These are phyloP conservation scores for Botrytis tulipae DNA, from an alignment of 2,329 filamentous ascomycete genomes.

Conservation along the genomic window DNA sequence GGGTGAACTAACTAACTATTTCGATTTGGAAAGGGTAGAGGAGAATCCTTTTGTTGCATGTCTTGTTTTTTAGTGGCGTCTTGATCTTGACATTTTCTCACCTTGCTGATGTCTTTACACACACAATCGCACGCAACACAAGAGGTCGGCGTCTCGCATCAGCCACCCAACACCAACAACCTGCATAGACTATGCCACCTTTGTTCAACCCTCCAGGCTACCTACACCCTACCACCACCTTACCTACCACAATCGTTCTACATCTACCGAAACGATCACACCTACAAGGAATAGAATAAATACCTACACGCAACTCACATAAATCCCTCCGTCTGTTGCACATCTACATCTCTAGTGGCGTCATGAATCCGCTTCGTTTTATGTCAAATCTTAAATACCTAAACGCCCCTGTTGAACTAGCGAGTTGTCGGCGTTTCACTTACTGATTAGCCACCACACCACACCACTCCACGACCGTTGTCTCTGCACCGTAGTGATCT, in stretches of 20 bases:
- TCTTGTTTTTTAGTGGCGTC: background rate
- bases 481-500: background rate
- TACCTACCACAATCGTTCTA: background rate
- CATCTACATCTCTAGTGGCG: slow-evolving; percentile 12
- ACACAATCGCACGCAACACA: background rate
- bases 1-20: background rate
- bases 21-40: background rate
- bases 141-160: background rate
- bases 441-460: background rate
- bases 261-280: background rate
- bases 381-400: background rate
- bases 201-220: background rate
- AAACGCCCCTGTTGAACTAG: background rate
- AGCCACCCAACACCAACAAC: background rate
- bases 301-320: no score
- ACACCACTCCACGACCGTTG: background rate
- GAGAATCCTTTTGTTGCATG: background rate
- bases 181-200: background rate
- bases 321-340: background rate
- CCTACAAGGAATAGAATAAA: background rate
- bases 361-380: background rate
- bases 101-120: background rate
- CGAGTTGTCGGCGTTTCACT: background rate
- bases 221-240: background rate
- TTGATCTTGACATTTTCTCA: background rate